Evolutionary conservation across 1,139 yeast species (phyloP), one percentile per base, ranked within the genome.

Genomic region (Starmera stellimalicola): DNA sequence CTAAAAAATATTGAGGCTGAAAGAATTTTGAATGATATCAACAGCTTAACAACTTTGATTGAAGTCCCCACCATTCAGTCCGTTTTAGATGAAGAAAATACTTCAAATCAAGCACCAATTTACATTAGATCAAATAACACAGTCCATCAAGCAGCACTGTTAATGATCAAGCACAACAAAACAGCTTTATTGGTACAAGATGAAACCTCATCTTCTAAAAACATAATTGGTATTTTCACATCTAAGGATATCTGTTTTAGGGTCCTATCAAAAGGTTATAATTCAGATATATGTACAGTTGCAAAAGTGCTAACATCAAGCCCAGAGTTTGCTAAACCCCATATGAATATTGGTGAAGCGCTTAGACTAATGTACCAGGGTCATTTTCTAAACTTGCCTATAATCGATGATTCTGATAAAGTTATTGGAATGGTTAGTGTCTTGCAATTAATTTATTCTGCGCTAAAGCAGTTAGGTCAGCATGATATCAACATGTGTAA

Each of bases 321-420:
- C 32, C 68, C 68, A 0, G 60, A 61, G 33, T 62, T 58, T 51
- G 68, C 67, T 1, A 53, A 49, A 20, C 56, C 54, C 25, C 39
- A 48, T 10, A 41, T 57, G 40, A 57, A 56, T 3, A 57, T 63
- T n/a, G 59, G 61, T 33, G 52, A 57, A 9, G 68, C 67, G 6
- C 42, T 63, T 31, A 50, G 65, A 38, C 42, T 61, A 36, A 63
- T 63, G 68, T 62, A 58, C 37, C 63, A 60, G 30, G 68, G 68
- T 1, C 60, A 61, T 36, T 63, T 57, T 33, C 37, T 63, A 30
- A 63, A 61, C 35, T 40, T 63, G 32, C 68, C 68, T 0, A 58
- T 62, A 7, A 52, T 52, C 26, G 50, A 55, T 37, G 43, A 48
- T 2, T 31, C 42, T 22, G 7, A 22, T 22, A 6, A 8, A 7